phyloP scores from a whole-genome alignment of 495 filamentous ascomycete genomes.

The Podospora didyma region DNA sequence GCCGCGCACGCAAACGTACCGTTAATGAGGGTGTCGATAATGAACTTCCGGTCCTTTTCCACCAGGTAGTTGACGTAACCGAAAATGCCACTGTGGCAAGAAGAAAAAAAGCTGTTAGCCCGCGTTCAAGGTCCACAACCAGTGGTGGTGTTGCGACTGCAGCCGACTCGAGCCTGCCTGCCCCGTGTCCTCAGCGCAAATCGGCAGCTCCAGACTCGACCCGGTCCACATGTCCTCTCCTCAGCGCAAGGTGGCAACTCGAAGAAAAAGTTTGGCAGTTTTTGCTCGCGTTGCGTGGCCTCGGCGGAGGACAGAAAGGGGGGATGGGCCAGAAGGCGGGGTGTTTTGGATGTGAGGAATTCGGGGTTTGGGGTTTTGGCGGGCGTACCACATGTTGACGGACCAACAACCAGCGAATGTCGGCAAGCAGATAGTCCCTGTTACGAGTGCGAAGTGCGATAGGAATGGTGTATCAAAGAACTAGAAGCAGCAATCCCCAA shows the following conservation, averaged over 20 bases:
- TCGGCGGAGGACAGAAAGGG: neutral
- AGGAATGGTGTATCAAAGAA: slow-evolving; percentile 5
- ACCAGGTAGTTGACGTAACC: slow-evolving; percentile 92
- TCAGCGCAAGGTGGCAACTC: neutral
- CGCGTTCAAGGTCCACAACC: neutral
- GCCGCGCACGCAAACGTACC: slow-evolving; percentile 46
- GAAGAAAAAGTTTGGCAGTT: neutral
- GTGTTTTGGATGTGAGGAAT: no score
- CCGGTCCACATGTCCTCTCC: neutral
- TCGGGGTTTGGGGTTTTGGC: slow-evolving; percentile 6
- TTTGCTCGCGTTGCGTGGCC: neutral
- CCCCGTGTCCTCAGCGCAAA: no score
- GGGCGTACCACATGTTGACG: slow-evolving; percentile 34
- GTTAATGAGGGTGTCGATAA: slow-evolving; percentile 93
- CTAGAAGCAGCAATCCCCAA: neutral
- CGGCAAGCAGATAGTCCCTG: slow-evolving; percentile 11
- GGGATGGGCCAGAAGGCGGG: neutral
- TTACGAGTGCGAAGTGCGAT: neutral
- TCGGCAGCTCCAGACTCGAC: neutral
- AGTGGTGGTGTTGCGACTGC: neutral
- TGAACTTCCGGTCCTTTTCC: slow-evolving; percentile 93
- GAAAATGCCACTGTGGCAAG: slow-evolving; percentile 82
- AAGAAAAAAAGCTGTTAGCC: neutral
- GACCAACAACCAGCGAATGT: slow-evolving; percentile 22
- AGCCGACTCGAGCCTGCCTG: neutral